A percentile compares a stretch with the other conserved stretches of the same genome.
phyloP scores from a whole-genome alignment of 2,329 filamentous ascomycete genomes.

The Exophiala dermatitidis region DNA sequence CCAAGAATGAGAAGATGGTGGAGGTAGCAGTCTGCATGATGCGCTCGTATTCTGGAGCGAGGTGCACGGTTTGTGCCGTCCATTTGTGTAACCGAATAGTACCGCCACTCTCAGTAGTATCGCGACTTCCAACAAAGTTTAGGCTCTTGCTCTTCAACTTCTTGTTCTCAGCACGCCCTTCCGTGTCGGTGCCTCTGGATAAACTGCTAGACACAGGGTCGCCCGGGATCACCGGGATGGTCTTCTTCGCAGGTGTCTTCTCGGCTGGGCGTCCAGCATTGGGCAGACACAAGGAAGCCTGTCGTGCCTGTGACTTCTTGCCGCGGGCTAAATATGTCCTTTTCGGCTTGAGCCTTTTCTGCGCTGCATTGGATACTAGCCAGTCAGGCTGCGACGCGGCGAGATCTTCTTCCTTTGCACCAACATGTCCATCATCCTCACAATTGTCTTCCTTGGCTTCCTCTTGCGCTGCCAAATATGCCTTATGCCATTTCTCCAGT shows the following conservation, averaged over 20 bases:
- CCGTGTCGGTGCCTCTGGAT: background rate
- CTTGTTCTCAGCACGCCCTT: background rate
- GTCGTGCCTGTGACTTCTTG: too few relatives aligned
- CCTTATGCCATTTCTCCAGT: slow-evolving; percentile 16
- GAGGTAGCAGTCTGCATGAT: slow-evolving; percentile 4
- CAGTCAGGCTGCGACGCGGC: background rate
- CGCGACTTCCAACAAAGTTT: background rate
- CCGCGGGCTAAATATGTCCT: background rate
- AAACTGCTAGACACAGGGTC: background rate
- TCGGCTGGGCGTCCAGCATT: background rate
- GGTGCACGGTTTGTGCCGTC: background rate
- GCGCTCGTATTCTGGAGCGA: slow-evolving; percentile 24
- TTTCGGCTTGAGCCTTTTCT: background rate
- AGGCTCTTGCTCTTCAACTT: background rate
- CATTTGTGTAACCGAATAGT: background rate
- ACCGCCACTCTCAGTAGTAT: background rate
- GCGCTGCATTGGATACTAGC: background rate
- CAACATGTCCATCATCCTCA: background rate
- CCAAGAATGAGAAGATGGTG: slow-evolving; percentile 5
- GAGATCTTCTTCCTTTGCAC: background rate
- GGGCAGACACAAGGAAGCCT: background rate
- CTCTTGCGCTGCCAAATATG: slow-evolving; percentile 5
- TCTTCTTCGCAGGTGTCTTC: background rate
- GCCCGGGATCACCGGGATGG: background rate
- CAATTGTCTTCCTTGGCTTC: background rate